phyloP scores from a whole-genome alignment of 1,284 basidiomycete genomes.

The Athelia sp. region DNA sequence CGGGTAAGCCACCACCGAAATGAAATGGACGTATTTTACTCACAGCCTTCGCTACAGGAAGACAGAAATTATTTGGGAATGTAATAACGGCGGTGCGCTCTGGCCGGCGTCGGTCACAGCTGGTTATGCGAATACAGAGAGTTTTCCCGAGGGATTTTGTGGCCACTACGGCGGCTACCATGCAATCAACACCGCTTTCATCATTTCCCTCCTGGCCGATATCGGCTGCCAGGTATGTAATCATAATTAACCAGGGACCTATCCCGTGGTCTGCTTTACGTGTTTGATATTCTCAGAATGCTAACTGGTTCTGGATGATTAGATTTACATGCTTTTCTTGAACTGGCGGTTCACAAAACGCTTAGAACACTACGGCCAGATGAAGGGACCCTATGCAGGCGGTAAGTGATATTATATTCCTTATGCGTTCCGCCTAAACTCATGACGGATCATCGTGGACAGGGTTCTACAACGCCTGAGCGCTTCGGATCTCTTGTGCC shows the following conservation, averaged over 20 bases:
- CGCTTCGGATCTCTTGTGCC: neutral
- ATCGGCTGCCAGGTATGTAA: conserved; percentile 61
- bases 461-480: conserved; percentile 15
- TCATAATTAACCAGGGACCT: conserved; percentile 1
- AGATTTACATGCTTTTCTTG: conserved; percentile 73
- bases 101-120: conserved; percentile 51
- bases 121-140: conserved; percentile 33
- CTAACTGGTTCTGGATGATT: conserved; percentile 7
- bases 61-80: conserved; percentile 73
- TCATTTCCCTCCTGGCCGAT: conserved; percentile 61
- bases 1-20: conserved; percentile 39
- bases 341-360: conserved; percentile 68
- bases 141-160: conserved; percentile 61
- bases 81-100: conserved; percentile 66
- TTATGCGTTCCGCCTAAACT: neutral
- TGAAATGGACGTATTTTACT: too few relatives aligned
- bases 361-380: conserved; percentile 57
- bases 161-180: conserved; percentile 53
- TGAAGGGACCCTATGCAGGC: conserved; percentile 60
- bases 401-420: conserved; percentile 34
- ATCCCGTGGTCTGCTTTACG: conserved; percentile 5
- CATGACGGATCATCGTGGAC: conserved; percentile 4
- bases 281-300: conserved; percentile 11
- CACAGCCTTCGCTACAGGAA: conserved; percentile 48
- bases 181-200: conserved; percentile 63